Evolutionary conservation across 208 protist species (phyloP).

Genomic region (Leishmania amazonensis): DNA sequence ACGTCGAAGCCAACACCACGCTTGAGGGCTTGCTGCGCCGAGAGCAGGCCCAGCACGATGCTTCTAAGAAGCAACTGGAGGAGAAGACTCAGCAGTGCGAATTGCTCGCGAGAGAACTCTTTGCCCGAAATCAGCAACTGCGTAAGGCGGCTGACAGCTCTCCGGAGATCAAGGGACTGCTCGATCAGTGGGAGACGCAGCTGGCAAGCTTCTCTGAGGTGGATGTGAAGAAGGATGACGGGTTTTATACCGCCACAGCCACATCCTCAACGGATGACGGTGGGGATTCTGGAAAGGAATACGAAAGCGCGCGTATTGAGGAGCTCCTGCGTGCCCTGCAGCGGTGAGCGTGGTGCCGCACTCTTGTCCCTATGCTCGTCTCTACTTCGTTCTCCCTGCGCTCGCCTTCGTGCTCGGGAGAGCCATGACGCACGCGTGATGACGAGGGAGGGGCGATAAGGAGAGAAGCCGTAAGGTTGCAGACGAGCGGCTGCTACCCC

Average conservation of each 20-base stretch:
- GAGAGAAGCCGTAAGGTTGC: background rate
- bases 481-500: background rate
- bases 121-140: constrained; percentile 36
- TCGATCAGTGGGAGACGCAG: constrained; percentile 36
- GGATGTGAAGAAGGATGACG: constrained; percentile 25
- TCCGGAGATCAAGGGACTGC: constrained; percentile 17
- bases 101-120: constrained; percentile 25
- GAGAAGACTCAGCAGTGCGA: constrained; percentile 33
- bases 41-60: constrained; percentile 54
- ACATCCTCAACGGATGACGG: constrained; percentile 20
- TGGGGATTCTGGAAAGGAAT: constrained; percentile 22
- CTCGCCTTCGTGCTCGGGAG: background rate
- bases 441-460: background rate
- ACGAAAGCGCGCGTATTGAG: constrained; percentile 37
- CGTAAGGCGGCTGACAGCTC: constrained; percentile 29
- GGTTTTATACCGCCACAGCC: constrained; percentile 14
- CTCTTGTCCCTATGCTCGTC: background rate
- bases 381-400: background rate
- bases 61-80: constrained; percentile 48
- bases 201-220: constrained; percentile 26
- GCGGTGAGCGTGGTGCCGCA: background rate
- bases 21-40: constrained; percentile 66
- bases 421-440: background rate
- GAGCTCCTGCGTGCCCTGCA: constrained; percentile 29
- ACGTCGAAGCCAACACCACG: constrained; percentile 73